Evolutionary conservation across 345 rosid genomes (phyloP).

Genomic region (Arabis hirsuta): DNA sequence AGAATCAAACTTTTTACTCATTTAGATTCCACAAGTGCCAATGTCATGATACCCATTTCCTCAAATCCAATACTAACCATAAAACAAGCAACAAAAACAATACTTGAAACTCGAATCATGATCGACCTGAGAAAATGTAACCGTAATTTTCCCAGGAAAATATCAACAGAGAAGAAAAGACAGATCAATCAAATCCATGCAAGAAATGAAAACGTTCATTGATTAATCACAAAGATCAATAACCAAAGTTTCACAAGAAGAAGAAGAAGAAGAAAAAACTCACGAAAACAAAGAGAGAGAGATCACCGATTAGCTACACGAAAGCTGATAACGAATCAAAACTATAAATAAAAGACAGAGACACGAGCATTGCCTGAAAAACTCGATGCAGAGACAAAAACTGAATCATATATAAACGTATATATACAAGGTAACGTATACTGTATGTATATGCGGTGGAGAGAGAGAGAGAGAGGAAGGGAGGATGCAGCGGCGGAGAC

Average conservation of each 20-base stretch:
- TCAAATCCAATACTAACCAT: not conserved
- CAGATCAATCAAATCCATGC: constrained; percentile 34
- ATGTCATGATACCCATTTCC: constrained; percentile 19
- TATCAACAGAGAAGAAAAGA: constrained; percentile 2
- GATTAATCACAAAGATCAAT: not conserved
- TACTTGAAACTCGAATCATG: too few relatives aligned
- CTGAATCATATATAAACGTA: not conserved
- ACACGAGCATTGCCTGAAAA: constrained; percentile 32
- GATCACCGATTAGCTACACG: constrained; percentile 16
- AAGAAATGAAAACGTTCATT: constrained; percentile 4
- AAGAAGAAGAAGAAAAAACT: not conserved
- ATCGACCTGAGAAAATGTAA: too few relatives aligned
- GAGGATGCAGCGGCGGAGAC: constrained; percentile 42
- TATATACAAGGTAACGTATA: constrained; percentile 16
- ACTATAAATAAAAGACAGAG: constrained; percentile 4
- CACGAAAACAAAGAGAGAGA: not conserved
- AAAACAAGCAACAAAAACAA: constrained; percentile 10
- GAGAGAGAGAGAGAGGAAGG: constrained; percentile 1
- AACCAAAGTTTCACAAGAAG: not conserved
- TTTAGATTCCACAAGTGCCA: constrained; percentile 25
- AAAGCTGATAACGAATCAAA: constrained; percentile 21
- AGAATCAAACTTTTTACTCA: constrained; percentile 17
- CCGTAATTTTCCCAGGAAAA: not conserved
- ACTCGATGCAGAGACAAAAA: constrained; percentile 21
- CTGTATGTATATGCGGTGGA: not conserved